These are phyloP conservation scores for Chlorella sp. DNA, from an alignment of 139 green algal genomes.

Conservation along the genomic window DNA sequence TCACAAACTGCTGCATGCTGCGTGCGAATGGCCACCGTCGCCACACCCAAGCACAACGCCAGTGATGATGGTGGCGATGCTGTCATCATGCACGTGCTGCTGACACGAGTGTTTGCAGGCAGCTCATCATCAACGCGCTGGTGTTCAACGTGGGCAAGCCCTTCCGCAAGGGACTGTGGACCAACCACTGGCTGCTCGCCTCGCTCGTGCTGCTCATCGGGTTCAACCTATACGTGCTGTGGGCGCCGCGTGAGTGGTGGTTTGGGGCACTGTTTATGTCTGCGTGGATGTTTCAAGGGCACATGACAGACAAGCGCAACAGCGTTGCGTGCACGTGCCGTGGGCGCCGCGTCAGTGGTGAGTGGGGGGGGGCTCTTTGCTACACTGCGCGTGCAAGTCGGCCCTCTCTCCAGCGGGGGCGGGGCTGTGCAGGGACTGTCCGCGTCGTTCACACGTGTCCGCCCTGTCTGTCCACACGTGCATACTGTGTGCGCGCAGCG, in stretches of 20 bases:
- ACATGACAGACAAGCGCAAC: neutral
- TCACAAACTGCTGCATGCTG: neutral
- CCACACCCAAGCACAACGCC: too few relatives aligned
- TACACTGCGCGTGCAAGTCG: neutral
- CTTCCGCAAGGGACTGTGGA: slow-evolving; percentile 2
- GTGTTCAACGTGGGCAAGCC: slow-evolving; percentile 5
- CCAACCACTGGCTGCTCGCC: slow-evolving; percentile 1
- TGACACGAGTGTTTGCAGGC: neutral
- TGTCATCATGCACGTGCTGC: neutral
- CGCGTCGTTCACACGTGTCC: neutral
- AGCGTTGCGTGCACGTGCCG: neutral
- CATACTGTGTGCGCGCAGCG: neutral
- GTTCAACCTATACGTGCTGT: slow-evolving; percentile 2
- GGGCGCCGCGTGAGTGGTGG: neutral
- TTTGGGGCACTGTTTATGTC: neutral
- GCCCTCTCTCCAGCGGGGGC: too few relatives aligned
- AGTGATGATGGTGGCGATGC: too few relatives aligned
- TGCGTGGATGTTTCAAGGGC: neutral
- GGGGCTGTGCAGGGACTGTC: neutral
- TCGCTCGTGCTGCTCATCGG: neutral
- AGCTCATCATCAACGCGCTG: slow-evolving; percentile 7
- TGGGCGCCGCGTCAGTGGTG: neutral
- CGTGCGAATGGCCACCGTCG: too few relatives aligned
- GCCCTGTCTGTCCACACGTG: neutral
- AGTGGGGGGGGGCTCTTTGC: neutral